Evolutionary conservation across 1,284 basidiomycete genomes (phyloP).

Genomic region (Trametes pubescens): DNA sequence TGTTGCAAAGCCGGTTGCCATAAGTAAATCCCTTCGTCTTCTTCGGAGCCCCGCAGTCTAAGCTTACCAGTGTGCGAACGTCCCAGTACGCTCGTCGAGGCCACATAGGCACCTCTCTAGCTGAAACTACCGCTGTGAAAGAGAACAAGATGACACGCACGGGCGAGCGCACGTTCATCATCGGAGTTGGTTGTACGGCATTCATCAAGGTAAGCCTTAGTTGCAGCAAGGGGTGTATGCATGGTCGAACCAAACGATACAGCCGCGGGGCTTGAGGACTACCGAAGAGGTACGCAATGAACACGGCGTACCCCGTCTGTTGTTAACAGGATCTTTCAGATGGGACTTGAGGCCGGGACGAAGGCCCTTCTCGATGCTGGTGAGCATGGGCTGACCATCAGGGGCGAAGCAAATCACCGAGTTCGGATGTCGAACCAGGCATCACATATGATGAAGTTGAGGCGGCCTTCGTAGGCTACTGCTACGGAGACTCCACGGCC

Average conservation of each 20-base stretch:
- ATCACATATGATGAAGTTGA: constrained; percentile 84
- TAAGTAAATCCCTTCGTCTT: background rate
- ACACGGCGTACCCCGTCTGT: background rate
- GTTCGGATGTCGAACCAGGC: constrained; percentile 47
- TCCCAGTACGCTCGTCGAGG: background rate
- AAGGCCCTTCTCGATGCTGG: constrained; percentile 89
- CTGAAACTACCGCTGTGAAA: background rate
- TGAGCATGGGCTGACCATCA: constrained; percentile 30
- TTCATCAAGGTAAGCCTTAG: constrained; percentile 73
- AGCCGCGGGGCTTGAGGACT: constrained; percentile 70
- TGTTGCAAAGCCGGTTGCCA: background rate
- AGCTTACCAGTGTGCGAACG: background rate
- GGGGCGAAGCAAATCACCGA: background rate
- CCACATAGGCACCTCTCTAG: constrained; percentile 1
- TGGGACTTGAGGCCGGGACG: constrained; percentile 84
- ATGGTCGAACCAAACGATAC: background rate
- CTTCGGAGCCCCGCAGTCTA: background rate
- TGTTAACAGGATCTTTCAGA: constrained; percentile 47
- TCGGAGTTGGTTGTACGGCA: constrained; percentile 83
- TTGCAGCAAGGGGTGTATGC: background rate
- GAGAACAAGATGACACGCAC: constrained; percentile 36
- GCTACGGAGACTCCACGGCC: constrained; percentile 82
- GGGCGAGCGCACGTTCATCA: constrained; percentile 68
- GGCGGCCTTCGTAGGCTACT: constrained; percentile 82
- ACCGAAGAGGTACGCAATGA: constrained; percentile 67